Evolutionary conservation across 352 stramenopile genomes (phyloP), one percentile per base, ranked within the genome.

Genomic region (Globisporangium alternatum): DNA sequence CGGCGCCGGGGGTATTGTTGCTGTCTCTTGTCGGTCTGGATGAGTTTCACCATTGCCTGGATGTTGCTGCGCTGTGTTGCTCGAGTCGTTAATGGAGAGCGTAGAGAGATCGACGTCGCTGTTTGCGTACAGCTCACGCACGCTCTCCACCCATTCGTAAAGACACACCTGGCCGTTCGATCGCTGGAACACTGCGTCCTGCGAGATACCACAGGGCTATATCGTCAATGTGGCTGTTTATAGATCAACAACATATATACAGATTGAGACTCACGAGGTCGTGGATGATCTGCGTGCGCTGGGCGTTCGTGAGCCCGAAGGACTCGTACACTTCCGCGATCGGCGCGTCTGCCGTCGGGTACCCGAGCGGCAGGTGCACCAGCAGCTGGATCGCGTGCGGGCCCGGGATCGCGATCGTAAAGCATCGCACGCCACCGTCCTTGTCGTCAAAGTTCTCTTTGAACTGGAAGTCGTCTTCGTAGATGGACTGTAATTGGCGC

Each of bases 141-240:
- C 83, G 66, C 81, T 78, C 67, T 92, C 87, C 44, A 93, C 88
- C 87, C 87, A 95, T 66, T 95, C 84, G 62, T 95, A 95, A 0
- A 95, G 74, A 71, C 87, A 95, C 43, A 91, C 84, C 65, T 93
- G 84, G 10, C 83, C 81, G n/a, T 69, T 83, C 22, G 83, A 88
- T 17, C 83, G 80, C 57, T 89, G 67, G 58, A 88, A 92, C 28
- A 92, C 89, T 31, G 63, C 61, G n/a, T 74, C 45, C 86, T 86
- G 19, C 8, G 56, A 30, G n/a, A 45, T 41, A 25, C 19, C 41
- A 56, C 1, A 55, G 13, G 19, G 48, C 19, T 2, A 21, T 43
- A 37, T 30, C 10, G 41, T 0, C 49, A 35, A 17, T 48, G 1
- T 17, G 15, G 28, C 15, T 22, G 41, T 53, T 7, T 4, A 7